Evolutionary conservation across 2,329 filamentous ascomycete species (phyloP).

Genomic region (Cladosporium sp.): DNA sequence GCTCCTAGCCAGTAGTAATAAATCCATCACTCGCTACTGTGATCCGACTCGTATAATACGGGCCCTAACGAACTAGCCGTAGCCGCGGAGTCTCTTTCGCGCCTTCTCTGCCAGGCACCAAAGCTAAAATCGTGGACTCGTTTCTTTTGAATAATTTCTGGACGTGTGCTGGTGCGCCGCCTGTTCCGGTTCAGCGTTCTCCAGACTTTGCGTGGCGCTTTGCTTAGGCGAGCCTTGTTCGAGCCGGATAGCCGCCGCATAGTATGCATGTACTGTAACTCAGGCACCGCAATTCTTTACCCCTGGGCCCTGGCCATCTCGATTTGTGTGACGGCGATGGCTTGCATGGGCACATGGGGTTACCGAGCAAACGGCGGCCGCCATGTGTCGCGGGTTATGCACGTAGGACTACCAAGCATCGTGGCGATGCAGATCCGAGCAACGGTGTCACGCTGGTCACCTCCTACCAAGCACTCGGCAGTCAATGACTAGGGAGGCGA

Average conservation of each 20-base stretch:
- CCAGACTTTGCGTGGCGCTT: constrained; percentile 1
- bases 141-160: no score
- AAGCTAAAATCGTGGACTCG: neutral
- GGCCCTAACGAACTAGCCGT: neutral
- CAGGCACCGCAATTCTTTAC: neutral
- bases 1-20: neutral
- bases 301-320: neutral
- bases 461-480: neutral
- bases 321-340: neutral
- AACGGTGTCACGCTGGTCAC: neutral
- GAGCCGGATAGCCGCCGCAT: constrained; percentile 7
- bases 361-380: neutral
- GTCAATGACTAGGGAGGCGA: constrained; percentile 9
- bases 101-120: constrained; percentile 4
- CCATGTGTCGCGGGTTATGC: constrained; percentile 2
- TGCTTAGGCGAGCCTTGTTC: neutral
- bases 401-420: neutral
- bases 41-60: neutral
- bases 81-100: neutral
- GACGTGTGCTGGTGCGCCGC: neutral
- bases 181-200: neutral
- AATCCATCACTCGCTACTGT: neutral
- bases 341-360: neutral
- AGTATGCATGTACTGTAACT: no score
- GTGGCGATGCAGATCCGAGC: constrained; percentile 4